Evolutionary conservation across 768 basidiomycete species (phyloP).

Genomic region (Phanerodontia chrysosporium): DNA sequence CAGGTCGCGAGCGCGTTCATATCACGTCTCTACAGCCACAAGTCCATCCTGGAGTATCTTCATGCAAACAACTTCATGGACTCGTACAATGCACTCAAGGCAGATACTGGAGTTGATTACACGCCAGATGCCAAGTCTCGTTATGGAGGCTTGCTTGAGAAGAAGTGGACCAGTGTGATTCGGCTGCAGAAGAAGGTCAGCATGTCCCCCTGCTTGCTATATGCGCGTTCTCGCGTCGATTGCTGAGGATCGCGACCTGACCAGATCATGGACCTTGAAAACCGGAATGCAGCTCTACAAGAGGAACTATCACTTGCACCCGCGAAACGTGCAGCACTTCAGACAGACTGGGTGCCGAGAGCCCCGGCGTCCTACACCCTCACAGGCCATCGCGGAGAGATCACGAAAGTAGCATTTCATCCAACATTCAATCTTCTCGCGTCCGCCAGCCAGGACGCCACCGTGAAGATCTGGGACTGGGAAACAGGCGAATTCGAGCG

Average conservation of each 20-base stretch:
- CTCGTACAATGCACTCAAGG: constrained; percentile 57
- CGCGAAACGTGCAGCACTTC: constrained; percentile 52
- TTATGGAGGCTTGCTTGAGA: constrained; percentile 83
- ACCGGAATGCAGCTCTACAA: constrained; percentile 72
- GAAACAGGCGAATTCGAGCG: constrained; percentile 91
- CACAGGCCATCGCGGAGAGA: constrained; percentile 69
- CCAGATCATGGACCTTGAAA: constrained; percentile 95
- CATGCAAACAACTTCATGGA: constrained; percentile 59
- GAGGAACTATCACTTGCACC: constrained; percentile 57
- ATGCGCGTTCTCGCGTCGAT: neutral
- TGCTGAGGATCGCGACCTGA: neutral
- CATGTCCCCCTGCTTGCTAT: constrained; percentile 2
- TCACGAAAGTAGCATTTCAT: constrained; percentile 82
- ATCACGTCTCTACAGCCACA: constrained; percentile 49
- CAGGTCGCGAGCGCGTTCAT: constrained; percentile 9
- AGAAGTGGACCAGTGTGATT: constrained; percentile 98
- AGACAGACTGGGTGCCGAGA: constrained; percentile 85
- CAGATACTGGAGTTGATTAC: constrained; percentile 55
- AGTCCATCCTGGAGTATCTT: constrained; percentile 78
- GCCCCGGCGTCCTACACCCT: constrained; percentile 79
- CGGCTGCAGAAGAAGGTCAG: constrained; percentile 90
- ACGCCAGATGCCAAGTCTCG: constrained; percentile 83
- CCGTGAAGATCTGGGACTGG: constrained; percentile 95
- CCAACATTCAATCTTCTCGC: constrained; percentile 80
- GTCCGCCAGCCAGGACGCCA: constrained; percentile 85